Evolutionary conservation across 2,329 filamentous ascomycete species (phyloP), one percentile per base, ranked within the genome.

Genomic region (Immersiporthe knoxdaviesiana): DNA sequence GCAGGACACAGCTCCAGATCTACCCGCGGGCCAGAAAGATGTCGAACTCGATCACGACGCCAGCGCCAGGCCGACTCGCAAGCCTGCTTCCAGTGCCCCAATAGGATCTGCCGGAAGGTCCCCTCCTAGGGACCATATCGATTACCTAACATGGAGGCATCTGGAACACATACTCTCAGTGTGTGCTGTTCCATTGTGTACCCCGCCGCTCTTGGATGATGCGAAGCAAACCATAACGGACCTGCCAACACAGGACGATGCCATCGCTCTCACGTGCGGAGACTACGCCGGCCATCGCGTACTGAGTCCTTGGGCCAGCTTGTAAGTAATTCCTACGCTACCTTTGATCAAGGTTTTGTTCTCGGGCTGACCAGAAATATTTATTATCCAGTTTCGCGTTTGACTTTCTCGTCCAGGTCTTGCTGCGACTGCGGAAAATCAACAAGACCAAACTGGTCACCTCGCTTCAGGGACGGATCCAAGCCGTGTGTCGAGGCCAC

Each of bases 211-310:
- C 47, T 14, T 27, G 21, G n/a, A 35, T 2, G 35, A 18, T 8
- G 1, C 21, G 18, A 10, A 58, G 21, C 6, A 1, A 16, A 24
- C 10, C 21, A 5, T 41, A 1, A n/a, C n/a, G 24, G 50, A 30
- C 2, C 54, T 27, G 2, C 39, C 8, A 47, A 27, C 6, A 58
- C 12, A 27, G 14, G 44, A 63, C 11, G 3, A 27, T 30, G 44
- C 44, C 30, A 35, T 63, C 18, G 62, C 44, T 32, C 44, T 73
- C 2, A 73, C 61, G 16, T 73, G 71, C 32, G 72, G 72, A 18
- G 69, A 72, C 18, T 59, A 72, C 24, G 64, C 69, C 14, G 54
- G 58, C 11, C 72, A 73, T 56, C 61, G 65, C 6, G 35, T 56
- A 54, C 11, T 73, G 24, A 59, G 50, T 41, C 62, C 62, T 16